phyloP scores from a whole-genome alignment of 257 asterid genomes.

The Coffea eugenioides region DNA sequence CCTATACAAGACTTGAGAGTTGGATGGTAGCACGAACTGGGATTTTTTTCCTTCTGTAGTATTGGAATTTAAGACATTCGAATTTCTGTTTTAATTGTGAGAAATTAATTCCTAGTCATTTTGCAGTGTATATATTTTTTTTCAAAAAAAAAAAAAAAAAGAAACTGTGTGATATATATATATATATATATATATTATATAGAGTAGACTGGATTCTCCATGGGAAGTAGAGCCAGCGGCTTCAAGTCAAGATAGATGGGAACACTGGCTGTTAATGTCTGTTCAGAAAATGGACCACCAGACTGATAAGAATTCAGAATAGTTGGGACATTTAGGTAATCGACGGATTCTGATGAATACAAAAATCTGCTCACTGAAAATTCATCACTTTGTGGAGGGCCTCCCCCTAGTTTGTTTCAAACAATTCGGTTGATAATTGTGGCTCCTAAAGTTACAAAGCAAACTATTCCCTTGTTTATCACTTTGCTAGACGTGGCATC shows the following conservation, averaged over 20 bases:
- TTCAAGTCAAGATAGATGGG: neutral
- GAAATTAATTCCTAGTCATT: no score
- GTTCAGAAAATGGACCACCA: conserved; percentile 18
- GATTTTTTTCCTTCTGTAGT: no score
- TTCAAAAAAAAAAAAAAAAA: no score
- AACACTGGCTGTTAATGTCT: neutral
- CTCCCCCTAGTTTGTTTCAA: neutral
- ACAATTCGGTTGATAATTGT: conserved; percentile 11
- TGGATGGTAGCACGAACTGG: no score
- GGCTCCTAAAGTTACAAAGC: conserved; percentile 2
- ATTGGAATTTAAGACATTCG: no score
- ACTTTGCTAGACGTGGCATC: conserved; percentile 26
- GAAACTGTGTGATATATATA: no score
- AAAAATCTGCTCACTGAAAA: conserved; percentile 7
- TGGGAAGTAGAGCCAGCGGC: neutral
- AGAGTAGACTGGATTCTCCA: neutral
- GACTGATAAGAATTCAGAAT: neutral
- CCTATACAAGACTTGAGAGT: no score
- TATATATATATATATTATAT: no score
- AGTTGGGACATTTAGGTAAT: conserved; percentile 10
- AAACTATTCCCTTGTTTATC: neutral
- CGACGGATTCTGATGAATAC: conserved; percentile 10
- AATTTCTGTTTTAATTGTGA: neutral
- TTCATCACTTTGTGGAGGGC: conserved; percentile 17
- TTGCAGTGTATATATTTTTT: no score